A percentile compares a stretch with the other conserved stretches of the same genome.
phyloP scores from a whole-genome alignment of 2,329 filamentous ascomycete species.

The Neofusicoccum laricinum region DNA sequence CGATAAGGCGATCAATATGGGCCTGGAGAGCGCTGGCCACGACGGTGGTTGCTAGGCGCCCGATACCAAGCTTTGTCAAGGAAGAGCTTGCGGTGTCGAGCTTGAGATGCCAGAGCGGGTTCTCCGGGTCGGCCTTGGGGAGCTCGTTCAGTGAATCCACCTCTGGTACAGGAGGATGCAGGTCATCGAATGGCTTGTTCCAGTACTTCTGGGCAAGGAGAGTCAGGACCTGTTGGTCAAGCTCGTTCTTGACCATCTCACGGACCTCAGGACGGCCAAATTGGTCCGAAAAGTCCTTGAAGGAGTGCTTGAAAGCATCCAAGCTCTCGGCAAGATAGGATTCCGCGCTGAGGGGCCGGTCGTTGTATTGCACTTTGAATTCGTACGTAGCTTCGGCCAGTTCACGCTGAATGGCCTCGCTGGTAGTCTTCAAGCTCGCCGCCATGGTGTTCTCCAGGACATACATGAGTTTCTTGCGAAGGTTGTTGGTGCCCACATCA shows the following conservation, averaged over 20 bases:
- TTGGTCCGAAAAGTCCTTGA: slow-evolving; percentile 85
- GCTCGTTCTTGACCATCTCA: slow-evolving; percentile 82
- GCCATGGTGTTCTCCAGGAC: slow-evolving; percentile 98
- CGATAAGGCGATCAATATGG: slow-evolving; percentile 75
- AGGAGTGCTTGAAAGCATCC: slow-evolving; percentile 95
- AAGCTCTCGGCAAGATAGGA: slow-evolving; percentile 94
- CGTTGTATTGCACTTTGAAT: slow-evolving; percentile 99
- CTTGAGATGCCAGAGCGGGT: slow-evolving; percentile 89
- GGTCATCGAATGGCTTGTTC: slow-evolving; percentile 90
- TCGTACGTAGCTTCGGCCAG: slow-evolving; percentile 96
- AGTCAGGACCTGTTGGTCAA: slow-evolving; percentile 93
- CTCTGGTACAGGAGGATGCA: slow-evolving; percentile 65
- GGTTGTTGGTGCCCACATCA: slow-evolving; percentile 75
- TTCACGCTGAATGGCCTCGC: slow-evolving; percentile 89
- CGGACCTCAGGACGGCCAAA: slow-evolving; percentile 90
- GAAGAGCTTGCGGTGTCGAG: slow-evolving; percentile 88
- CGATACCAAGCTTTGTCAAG: slow-evolving; percentile 90
- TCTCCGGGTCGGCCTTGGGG: slow-evolving; percentile 79
- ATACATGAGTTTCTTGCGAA: slow-evolving; percentile 95
- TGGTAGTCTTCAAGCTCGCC: slow-evolving; percentile 80
- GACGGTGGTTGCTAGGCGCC: slow-evolving; percentile 85
- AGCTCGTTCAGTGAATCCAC: slow-evolving; percentile 72
- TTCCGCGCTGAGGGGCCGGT: slow-evolving; percentile 88
- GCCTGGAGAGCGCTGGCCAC: slow-evolving; percentile 84
- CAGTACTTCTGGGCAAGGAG: slow-evolving; percentile 91